These are phyloP conservation scores for Arctium lappa DNA, from an alignment of 129 eudicot species.

Conservation along the genomic window DNA sequence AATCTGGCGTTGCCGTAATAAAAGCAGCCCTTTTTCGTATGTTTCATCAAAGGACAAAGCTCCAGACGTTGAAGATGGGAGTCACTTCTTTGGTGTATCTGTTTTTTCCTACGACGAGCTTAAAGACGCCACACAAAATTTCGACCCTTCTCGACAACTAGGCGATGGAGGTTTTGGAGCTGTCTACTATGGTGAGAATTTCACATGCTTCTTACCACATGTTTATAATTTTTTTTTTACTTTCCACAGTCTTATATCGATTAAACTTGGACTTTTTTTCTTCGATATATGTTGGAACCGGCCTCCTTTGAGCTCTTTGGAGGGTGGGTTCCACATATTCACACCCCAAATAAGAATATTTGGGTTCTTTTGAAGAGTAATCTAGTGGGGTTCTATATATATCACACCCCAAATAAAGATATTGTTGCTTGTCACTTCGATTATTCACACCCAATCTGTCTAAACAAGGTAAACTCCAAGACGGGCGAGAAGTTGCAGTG, in stretches of 20 bases:
- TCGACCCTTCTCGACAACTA: constrained; percentile 35
- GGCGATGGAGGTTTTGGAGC: constrained; percentile 74
- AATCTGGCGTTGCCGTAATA: constrained; percentile 29
- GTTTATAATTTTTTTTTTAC: no score
- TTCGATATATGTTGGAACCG: no score
- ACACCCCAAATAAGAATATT: not conserved
- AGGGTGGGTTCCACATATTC: not conserved
- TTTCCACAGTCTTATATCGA: no score
- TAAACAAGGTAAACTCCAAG: constrained; percentile 58
- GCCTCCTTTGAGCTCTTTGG: not conserved
- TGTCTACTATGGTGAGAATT: constrained; percentile 52
- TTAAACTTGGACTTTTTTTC: no score
- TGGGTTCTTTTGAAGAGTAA: not conserved
- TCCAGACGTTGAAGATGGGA: constrained; percentile 28
- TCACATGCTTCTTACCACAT: not conserved
- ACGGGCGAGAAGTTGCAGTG: constrained; percentile 79
- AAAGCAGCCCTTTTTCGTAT: constrained; percentile 15
- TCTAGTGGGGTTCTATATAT: not conserved
- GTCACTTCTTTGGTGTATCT: constrained; percentile 37
- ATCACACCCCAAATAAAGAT: not conserved
- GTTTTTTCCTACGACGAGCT: constrained; percentile 54
- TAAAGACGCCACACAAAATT: constrained; percentile 51
- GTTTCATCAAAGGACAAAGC: constrained; percentile 20
- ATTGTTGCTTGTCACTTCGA: not conserved
- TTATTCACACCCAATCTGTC: not conserved